Evolutionary conservation across 345 rosid species (phyloP), one percentile per base, ranked within the genome.

Genomic region (Excoecaria cochinchinensis): DNA sequence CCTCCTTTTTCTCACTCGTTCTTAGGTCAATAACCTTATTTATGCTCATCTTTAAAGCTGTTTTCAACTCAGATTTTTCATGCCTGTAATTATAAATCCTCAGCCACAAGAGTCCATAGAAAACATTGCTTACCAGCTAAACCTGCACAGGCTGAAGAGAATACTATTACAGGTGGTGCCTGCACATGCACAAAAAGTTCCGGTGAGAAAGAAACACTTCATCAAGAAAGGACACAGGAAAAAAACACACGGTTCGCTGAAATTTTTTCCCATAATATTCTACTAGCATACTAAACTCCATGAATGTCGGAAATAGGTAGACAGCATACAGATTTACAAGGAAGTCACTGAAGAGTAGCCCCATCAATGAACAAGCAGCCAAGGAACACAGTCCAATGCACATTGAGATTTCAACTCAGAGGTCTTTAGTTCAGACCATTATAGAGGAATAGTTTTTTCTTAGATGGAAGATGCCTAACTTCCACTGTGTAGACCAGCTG

Each of bases 161-260:
- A 87, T 55, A 92, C 94, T 71, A 92, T 91, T 72, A 95, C 98
- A 16, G 98, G 97, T 6, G 98, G 99, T 67, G 95, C 95, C 97
- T 95, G 85, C 87, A 91, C 71, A 25, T 46, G 57, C 74, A 76
- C 69, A 82, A 19, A 50, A 40, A 67, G 3, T 44, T 64, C 55
- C 36, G 44, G 58, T 5, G 52, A 24, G 60, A 14, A 1, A 38
- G 74, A 7, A 53, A 53, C 16, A 53, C 13, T 19, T 24, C 31
- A 14, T 3, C n/a, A 77, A 39, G 48, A 5, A 44, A 62, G 6
- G n/a, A 71, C 55, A 47, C 4, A 66, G 40, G 46, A 71, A 22
- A 25, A 25, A n/a, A 44, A 15, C 31, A 47, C 19, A 38, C n/a
- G n/a, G 15, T 52, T 38, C 8, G 21, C 22, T 44, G 5, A 21